A percentile compares a stretch with the other conserved stretches of the same genome.
Conservation (phyloP, 2,329 filamentous ascomycete genomes). For the Cryphonectria carpinicola region DNA sequence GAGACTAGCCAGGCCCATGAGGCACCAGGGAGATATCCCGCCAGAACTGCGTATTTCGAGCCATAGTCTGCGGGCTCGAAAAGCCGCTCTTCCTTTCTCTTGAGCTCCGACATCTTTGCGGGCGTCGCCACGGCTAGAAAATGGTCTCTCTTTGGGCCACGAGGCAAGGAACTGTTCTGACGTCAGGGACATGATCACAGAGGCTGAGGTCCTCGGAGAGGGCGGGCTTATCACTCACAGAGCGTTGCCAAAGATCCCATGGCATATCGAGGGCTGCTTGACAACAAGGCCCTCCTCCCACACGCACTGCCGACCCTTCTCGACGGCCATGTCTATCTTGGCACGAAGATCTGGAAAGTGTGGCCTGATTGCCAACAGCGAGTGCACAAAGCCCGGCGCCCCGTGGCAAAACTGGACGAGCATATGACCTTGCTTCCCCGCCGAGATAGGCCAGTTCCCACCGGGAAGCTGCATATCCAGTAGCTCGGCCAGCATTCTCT, state of each 20-base stretch:
- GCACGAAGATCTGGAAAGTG: constrained; percentile 55
- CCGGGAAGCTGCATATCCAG: constrained; percentile 59
- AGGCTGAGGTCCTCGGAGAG: constrained; percentile 37
- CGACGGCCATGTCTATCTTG: constrained; percentile 53
- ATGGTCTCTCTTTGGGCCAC: constrained; percentile 45
- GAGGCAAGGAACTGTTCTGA: constrained; percentile 28
- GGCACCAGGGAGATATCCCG: constrained; percentile 35
- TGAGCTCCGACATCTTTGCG: constrained; percentile 51
- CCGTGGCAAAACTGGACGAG: constrained; percentile 67
- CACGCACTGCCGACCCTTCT: constrained; percentile 52
- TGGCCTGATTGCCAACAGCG: constrained; percentile 53
- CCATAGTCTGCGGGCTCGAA: constrained; percentile 38
- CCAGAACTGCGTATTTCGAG: constrained; percentile 32
- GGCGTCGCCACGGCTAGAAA: constrained; percentile 60
- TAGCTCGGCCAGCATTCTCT: constrained; percentile 56
- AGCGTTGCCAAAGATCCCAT: constrained; percentile 63
- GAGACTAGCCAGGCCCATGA: constrained; percentile 36
- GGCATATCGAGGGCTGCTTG: constrained; percentile 65
- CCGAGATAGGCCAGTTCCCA: constrained; percentile 37
- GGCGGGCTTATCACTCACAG: constrained; percentile 43
- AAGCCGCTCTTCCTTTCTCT: constrained; percentile 29
- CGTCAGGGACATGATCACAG: constrained; percentile 8
- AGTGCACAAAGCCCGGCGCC: constrained; percentile 59
- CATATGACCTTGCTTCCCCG: constrained; percentile 24
- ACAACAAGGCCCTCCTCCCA: constrained; percentile 58